A percentile compares a stretch with the other conserved stretches of the same genome.
Conservation (phyloP, 768 basidiomycete genomes). For the Gloeopeniophorella convolvens region DNA sequence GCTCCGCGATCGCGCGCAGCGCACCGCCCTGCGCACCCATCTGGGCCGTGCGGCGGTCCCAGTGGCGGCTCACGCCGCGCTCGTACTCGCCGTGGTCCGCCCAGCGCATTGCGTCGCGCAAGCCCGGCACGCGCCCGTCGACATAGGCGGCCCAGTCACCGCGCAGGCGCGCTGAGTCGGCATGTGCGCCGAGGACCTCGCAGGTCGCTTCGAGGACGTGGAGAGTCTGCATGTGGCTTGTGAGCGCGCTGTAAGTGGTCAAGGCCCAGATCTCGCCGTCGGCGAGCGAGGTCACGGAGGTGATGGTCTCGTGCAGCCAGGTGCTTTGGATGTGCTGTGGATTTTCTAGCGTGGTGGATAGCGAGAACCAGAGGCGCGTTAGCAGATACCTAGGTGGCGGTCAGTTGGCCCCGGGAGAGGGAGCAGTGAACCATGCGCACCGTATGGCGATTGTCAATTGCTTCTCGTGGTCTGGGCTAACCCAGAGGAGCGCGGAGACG, state of each 20-base stretch:
- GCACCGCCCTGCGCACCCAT: slow-evolving; percentile 38
- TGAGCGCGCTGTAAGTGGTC: slow-evolving; percentile 23
- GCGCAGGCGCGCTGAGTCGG: slow-evolving; percentile 32
- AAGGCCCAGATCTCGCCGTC: slow-evolving; percentile 57
- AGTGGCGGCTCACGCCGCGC: slow-evolving; percentile 59
- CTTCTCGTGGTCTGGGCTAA: slow-evolving; percentile 48
- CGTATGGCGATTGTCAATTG: slow-evolving; percentile 53
- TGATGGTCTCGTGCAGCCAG: slow-evolving; percentile 36
- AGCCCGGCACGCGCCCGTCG: slow-evolving; percentile 20
- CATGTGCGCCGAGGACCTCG: slow-evolving; percentile 47
- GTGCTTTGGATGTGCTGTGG: slow-evolving; percentile 22
- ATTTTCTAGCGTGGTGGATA: slow-evolving; percentile 40
- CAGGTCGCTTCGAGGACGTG: slow-evolving; percentile 68
- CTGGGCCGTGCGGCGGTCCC: slow-evolving; percentile 41
- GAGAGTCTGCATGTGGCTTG: slow-evolving; percentile 28
- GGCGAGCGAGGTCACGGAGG: slow-evolving; percentile 47
- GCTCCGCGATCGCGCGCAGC: slow-evolving; percentile 47
- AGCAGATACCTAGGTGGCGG: slow-evolving; percentile 45
- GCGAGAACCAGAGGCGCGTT: slow-evolving; percentile 54
- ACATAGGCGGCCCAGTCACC: slow-evolving; percentile 67
- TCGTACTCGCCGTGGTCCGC: slow-evolving; percentile 66
- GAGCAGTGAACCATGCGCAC: slow-evolving; percentile 31
- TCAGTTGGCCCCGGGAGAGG: background rate
- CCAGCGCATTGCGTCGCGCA: slow-evolving; percentile 50
- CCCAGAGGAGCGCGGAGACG: slow-evolving; percentile 48